Base-by-base conservation (phyloP, 163 green algal genomes). In the Prototheca wickerhamii region DNA sequence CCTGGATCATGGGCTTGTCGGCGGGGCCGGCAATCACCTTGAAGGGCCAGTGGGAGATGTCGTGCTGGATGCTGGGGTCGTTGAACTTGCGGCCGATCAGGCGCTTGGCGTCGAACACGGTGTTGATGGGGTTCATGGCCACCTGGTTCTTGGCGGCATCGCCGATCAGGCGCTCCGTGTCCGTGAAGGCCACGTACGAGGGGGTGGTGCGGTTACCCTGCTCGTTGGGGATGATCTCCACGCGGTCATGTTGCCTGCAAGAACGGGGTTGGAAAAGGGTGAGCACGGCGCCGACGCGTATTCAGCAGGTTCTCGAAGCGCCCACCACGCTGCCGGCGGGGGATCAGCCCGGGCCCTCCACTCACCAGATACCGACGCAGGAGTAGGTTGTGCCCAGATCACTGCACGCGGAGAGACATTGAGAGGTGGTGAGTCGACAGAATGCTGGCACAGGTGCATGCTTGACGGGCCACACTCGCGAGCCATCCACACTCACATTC, bases 61-160 rank as follows among this genome's bases (percentile, higher is more conserved):
- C 89, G 32, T 71, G 59, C 81, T 94, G 83, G 23, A 79, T 61
- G 23, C 50, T 29, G 12, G 61, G 74, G 46, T 95, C 88, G 10
- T 64, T 68, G 75, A 90, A 93, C 69, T 91, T 89, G 70, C 85
- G 85, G 33, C 87, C 87, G 67, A 95, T 95, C 2, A 95, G 75
- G 28, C 87, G 74, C 84, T 95, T 95, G 61, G 87, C 87, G 60
- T 93, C 86, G 56, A 92, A 93, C 23, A 95, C 81, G 31, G 88
- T 94, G 79, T 95, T 95, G 26, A 57, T 77, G 23, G 87, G 87
- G 74, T 95, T 93, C 82, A 93, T 87, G 15, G 87, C 85, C 30
- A 89, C 82, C 82, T 96, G 90, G 77, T 97, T 97, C 85, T 97
- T 98, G 29, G 92, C 92, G 44, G 92, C 89, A 80, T 99, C 93